Conservation (phyloP, 129 eudicot species). For the Artemisia argyi region DNA sequence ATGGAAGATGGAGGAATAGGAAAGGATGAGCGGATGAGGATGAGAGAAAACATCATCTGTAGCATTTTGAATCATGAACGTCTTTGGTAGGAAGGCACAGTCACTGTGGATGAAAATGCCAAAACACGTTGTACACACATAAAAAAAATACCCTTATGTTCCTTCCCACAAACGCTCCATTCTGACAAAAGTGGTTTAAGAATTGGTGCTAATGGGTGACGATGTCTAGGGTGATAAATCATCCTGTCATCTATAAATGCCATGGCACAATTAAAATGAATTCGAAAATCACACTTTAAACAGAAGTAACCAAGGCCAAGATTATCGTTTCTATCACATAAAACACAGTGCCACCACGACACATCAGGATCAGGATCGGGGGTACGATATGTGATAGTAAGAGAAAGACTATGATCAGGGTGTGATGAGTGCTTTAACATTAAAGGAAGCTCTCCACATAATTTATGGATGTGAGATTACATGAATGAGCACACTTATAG, state of each 20-base stretch:
- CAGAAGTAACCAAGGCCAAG: neutral
- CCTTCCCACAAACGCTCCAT: neutral
- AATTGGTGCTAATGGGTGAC: neutral
- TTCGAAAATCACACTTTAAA: neutral
- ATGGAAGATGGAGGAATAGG: slow-evolving; percentile 13
- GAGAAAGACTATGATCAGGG: neutral
- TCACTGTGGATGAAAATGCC: slow-evolving; percentile 5
- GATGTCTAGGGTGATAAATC: slow-evolving; percentile 16
- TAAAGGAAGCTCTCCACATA: neutral
- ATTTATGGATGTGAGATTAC: slow-evolving; percentile 2
- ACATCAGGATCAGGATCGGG: too few species aligned
- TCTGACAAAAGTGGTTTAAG: neutral
- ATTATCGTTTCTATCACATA: neutral
- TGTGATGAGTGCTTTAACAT: neutral
- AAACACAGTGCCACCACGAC: neutral
- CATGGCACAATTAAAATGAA: neutral
- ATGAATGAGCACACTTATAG: slow-evolving; percentile 6
- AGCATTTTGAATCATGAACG: neutral
- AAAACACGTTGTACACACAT: slow-evolving; percentile 15
- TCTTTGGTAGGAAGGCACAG: slow-evolving; percentile 10
- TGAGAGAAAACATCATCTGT: neutral
- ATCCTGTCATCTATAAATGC: neutral
- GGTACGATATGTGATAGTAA: neutral
- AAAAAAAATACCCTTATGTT: neutral
- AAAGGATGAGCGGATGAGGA: slow-evolving; percentile 18